Percentiles rank a stretch among this genome's conserved stretches.
These are phyloP conservation scores for Aureobasidium sp. DNA, from an alignment of 2,329 filamentous ascomycete species.

Conservation along the genomic window DNA sequence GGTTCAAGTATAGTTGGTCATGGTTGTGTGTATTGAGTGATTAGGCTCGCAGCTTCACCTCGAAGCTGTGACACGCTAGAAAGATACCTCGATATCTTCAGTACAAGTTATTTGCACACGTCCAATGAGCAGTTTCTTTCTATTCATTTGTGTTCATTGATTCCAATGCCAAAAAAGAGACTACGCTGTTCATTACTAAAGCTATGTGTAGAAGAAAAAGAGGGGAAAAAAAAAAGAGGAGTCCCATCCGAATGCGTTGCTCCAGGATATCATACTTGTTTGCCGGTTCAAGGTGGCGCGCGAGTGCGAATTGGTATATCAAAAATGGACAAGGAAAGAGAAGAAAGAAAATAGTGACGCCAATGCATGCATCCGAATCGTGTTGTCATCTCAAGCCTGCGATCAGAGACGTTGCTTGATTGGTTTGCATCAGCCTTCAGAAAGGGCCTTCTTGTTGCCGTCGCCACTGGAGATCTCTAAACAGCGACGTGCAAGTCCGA, in stretches of 20 bases:
- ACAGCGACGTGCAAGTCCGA: conserved; percentile 82
- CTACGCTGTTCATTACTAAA: conserved; percentile 10
- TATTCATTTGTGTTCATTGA: not conserved
- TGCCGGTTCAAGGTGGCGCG: not conserved
- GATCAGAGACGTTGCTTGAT: not conserved
- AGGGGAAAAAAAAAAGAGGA: not conserved
- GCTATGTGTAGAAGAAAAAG: conserved; percentile 3
- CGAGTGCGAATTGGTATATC: conserved; percentile 11
- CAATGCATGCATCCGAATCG: not conserved
- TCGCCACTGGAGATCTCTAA: conserved; percentile 53
- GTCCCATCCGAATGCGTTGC: conserved; percentile 1
- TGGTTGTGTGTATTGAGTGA: not conserved
- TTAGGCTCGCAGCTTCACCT: no score
- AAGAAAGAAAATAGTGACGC: not conserved
- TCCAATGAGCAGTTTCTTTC: not conserved
- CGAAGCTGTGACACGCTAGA: no score
- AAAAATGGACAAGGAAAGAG: conserved; percentile 11
- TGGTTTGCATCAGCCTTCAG: conserved; percentile 58
- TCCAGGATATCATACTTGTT: conserved; percentile 11
- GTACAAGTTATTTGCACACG: not conserved
- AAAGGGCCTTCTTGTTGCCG: conserved; percentile 45
- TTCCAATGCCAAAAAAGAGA: not conserved
- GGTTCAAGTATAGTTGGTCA: no score
- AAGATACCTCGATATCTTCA: no score
- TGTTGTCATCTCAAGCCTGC: not conserved